phyloP scores from a whole-genome alignment of 768 basidiomycete species.

The Xerocomellus amylosporus region DNA sequence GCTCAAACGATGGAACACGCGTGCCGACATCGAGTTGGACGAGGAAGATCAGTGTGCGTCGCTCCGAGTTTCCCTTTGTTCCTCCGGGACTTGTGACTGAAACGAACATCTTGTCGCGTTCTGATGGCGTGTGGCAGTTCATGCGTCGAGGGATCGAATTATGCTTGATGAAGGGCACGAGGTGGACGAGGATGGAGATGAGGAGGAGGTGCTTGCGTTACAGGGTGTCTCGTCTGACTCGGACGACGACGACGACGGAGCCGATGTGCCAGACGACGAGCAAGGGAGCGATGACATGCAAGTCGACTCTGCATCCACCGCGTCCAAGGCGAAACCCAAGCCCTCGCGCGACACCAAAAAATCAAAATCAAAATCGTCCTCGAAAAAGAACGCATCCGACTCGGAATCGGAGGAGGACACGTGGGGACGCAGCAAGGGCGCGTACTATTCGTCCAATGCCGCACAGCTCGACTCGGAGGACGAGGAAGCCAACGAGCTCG shows the following conservation, averaged over 20 bases:
- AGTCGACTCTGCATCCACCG: slow-evolving; percentile 9
- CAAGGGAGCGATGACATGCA: slow-evolving; percentile 24
- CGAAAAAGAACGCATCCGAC: slow-evolving; percentile 9
- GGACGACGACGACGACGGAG: slow-evolving; percentile 41
- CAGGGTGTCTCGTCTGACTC: slow-evolving; percentile 47
- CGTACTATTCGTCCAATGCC: slow-evolving; percentile 87
- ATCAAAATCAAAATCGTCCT: slow-evolving; percentile 3
- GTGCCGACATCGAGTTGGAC: slow-evolving; percentile 68
- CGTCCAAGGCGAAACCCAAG: slow-evolving; percentile 15
- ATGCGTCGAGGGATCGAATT: slow-evolving; percentile 71
- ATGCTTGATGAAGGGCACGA: slow-evolving; percentile 61
- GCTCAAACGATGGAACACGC: slow-evolving; percentile 65
- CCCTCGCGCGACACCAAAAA: slow-evolving; percentile 15
- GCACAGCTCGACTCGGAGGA: slow-evolving; percentile 78
- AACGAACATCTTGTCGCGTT: not conserved
- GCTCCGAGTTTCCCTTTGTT: not conserved
- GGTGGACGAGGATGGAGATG: slow-evolving; percentile 50
- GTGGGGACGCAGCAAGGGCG: slow-evolving; percentile 79
- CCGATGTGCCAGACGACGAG: slow-evolving; percentile 11
- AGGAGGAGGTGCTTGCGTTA: slow-evolving; percentile 81
- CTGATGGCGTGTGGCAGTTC: slow-evolving; percentile 45
- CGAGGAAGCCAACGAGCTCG: slow-evolving; percentile 84
- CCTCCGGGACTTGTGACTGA: not conserved
- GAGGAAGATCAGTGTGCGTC: slow-evolving; percentile 76
- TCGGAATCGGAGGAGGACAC: slow-evolving; percentile 50